Evolutionary conservation across 2,329 filamentous ascomycete genomes (phyloP), one percentile per base, ranked within the genome.

Genomic region (Pseudocercospora vitis): DNA sequence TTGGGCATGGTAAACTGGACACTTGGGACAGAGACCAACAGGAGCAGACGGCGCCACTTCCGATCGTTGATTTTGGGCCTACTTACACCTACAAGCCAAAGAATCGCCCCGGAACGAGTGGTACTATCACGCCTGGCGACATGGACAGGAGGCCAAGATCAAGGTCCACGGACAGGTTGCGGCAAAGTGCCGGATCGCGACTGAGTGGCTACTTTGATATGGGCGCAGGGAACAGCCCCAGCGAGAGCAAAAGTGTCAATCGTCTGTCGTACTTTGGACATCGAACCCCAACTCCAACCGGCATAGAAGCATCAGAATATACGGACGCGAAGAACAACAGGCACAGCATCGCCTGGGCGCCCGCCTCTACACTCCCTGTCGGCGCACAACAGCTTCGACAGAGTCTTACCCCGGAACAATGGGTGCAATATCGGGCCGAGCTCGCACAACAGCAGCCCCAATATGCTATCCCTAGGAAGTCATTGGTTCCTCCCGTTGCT

Each of bases 31-130:
- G 71, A 35, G 66, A 72, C 31, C 59, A 67, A 18, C 65, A 65
- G 26, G 53, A 57, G 12, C 57, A 67, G 31, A 74, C 75, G 11
- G 76, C 81, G 19, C 78, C 83, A 52, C 84, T 95, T 56, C 89
- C 89, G 1, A 74, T 80, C 3, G 82, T 96, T 58, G 86, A 96
- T 69, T 96, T 96, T 72, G 92, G 92, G 0, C 89, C 86, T 4
- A 96, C 91, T 0, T 74, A 89, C 63, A 86, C 87, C 55, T 86
- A 90, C 53, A 76, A 75, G 56, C 79, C 81, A 23, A 56, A 28
- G 9, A 77, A 76, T 61, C 78, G 80, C 7, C 81, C 82, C n/a
- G 76, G 70, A 35, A 83, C 81, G 1, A 79, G 77, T 44, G 79
- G 79, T 39, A 79, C 79, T 2, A 69, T 81, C 53, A 78, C 70